Percentiles rank a stretch among this genome's conserved stretches.
Conservation (phyloP, 441 rosid genomes). For the Eutrema salsugineum region DNA sequence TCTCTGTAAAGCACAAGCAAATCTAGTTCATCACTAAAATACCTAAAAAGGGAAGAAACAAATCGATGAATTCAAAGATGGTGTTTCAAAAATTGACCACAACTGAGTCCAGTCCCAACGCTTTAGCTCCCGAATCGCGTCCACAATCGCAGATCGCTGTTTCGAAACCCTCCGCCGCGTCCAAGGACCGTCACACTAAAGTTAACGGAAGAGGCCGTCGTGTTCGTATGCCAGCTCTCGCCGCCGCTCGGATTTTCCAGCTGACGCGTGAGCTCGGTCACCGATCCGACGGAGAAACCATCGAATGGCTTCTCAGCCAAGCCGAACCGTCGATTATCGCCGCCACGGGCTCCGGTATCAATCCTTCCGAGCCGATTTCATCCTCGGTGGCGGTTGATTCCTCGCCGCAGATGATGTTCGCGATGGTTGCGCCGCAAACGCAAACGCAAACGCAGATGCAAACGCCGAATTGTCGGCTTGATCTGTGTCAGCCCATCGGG, state of each 20-base stretch:
- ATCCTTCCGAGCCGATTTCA: conserved; percentile 44
- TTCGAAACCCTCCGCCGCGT: conserved; percentile 31
- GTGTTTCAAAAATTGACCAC: conserved; percentile 22
- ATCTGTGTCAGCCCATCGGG: conserved; percentile 40
- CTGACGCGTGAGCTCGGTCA: conserved; percentile 73
- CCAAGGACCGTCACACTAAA: conserved; percentile 70
- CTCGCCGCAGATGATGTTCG: conserved; percentile 27
- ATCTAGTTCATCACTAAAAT: not conserved
- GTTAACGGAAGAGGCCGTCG: conserved; percentile 72
- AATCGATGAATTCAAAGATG: conserved; percentile 38
- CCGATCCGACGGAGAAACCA: conserved; percentile 71
- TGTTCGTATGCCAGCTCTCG: conserved; percentile 62
- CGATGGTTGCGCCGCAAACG: conserved; percentile 26
- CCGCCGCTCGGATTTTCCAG: conserved; percentile 72
- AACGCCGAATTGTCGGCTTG: conserved; percentile 39
- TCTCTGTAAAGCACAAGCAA: not conserved
- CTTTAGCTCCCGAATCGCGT: conserved; percentile 1
- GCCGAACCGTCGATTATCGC: conserved; percentile 66
- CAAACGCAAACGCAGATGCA: not conserved
- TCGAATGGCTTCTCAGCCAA: conserved; percentile 68
- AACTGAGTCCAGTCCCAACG: conserved; percentile 14
- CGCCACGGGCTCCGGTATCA: conserved; percentile 58
- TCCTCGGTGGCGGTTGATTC: conserved; percentile 29
- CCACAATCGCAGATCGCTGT: conserved; percentile 28
- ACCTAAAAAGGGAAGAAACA: not conserved